phyloP scores from a whole-genome alignment of 257 asterid species.

The Paulownia fortunei region DNA sequence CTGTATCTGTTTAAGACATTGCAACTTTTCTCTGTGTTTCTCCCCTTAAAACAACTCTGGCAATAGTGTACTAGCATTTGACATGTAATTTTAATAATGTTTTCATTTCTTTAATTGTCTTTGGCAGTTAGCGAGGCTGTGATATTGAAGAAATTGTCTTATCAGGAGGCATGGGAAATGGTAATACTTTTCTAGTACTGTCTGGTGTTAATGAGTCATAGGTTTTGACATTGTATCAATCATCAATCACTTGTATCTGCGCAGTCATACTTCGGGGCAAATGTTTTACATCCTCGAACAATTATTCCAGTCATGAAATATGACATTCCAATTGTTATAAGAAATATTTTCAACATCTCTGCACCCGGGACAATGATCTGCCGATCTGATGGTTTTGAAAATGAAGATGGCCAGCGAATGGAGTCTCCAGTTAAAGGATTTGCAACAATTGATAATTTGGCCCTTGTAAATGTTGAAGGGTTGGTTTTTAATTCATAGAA shows the following conservation, averaged over 20 bases:
- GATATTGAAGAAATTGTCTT: slow-evolving; percentile 80
- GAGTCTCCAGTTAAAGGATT: slow-evolving; percentile 92
- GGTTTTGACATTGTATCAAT: slow-evolving; percentile 34
- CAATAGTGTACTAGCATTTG: slow-evolving; percentile 3
- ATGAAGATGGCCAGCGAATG: slow-evolving; percentile 53
- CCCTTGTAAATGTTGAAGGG: slow-evolving; percentile 99
- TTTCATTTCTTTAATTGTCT: slow-evolving; percentile 1
- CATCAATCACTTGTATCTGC: slow-evolving; percentile 22
- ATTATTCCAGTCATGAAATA: slow-evolving; percentile 97
- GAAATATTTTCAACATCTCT: slow-evolving; percentile 93
- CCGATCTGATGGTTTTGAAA: slow-evolving; percentile 50
- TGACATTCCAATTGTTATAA: slow-evolving; percentile 95
- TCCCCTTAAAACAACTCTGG: background rate
- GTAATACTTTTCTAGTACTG: slow-evolving; percentile 45
- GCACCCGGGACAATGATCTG: slow-evolving; percentile 95
- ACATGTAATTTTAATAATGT: background rate
- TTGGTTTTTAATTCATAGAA: slow-evolving; percentile 41
- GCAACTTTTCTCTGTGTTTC: background rate
- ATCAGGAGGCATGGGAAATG: slow-evolving; percentile 99
- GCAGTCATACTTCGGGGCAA: slow-evolving; percentile 99
- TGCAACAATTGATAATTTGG: slow-evolving; percentile 97
- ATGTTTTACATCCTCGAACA: slow-evolving; percentile 98
- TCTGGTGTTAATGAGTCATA: slow-evolving; percentile 25
- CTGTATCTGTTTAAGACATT: slow-evolving; percentile 5
- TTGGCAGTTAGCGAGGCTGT: slow-evolving; percentile 96